Conservation (phyloP, 2,329 filamentous ascomycete genomes). For the Verticillium dahliae region DNA sequence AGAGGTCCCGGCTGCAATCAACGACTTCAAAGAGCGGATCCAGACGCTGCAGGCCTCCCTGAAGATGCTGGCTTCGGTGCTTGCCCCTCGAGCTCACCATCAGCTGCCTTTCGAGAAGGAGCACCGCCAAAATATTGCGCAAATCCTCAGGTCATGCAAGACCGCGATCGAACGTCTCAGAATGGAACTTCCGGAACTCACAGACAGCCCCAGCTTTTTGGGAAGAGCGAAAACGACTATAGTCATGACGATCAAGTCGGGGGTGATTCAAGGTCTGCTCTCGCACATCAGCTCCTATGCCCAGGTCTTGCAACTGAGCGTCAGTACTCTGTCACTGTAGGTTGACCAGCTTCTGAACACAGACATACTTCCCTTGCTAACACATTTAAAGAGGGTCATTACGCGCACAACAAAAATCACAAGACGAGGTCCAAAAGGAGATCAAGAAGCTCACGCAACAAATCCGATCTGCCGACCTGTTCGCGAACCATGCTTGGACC, state of each 20-base stretch:
- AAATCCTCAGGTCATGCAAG: slow-evolving; percentile 16
- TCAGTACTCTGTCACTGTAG: slow-evolving; percentile 18
- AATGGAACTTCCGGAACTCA: slow-evolving; percentile 15
- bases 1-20: slow-evolving; percentile 11
- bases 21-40: slow-evolving; percentile 16
- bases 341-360: not conserved
- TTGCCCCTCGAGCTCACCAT: slow-evolving; percentile 9
- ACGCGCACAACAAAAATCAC: slow-evolving; percentile 16
- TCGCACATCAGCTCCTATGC: slow-evolving; percentile 18
- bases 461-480: slow-evolving; percentile 9
- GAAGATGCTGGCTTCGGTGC: slow-evolving; percentile 9
- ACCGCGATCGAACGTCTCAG: slow-evolving; percentile 12
- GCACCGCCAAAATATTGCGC: slow-evolving; percentile 16
- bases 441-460: slow-evolving; percentile 16
- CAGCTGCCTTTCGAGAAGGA: slow-evolving; percentile 16
- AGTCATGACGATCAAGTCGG: slow-evolving; percentile 13
- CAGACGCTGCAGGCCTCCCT: slow-evolving; percentile 11
- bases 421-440: slow-evolving; percentile 17
- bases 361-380: not conserved
- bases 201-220: slow-evolving; percentile 9
- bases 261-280: slow-evolving; percentile 14
- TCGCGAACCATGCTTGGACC: not conserved
- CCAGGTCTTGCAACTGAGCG: slow-evolving; percentile 18
- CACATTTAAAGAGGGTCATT: slow-evolving; percentile 9
- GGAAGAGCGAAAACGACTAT: slow-evolving; percentile 14